Evolutionary conservation across 2,329 filamentous ascomycete genomes (phyloP).

Genomic region (Moelleriella libera): DNA sequence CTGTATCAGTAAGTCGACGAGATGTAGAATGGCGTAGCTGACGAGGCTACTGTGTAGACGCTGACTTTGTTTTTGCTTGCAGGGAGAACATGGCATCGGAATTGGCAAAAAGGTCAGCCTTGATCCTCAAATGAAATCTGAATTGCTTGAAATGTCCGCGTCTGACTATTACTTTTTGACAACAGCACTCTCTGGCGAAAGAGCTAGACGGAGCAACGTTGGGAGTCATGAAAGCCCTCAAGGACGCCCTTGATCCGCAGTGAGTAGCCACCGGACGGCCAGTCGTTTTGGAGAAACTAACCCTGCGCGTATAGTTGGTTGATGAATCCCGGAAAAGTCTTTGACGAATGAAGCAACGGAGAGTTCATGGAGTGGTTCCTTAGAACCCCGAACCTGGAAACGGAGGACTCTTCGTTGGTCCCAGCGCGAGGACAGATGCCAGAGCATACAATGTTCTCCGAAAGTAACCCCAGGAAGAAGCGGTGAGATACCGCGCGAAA

Average conservation of each 20-base stretch:
- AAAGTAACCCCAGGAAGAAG: too few relatives aligned
- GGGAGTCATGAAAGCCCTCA: conserved; percentile 52
- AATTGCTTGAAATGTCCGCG: too few relatives aligned
- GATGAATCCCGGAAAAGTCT: conserved; percentile 57
- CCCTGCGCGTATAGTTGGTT: conserved; percentile 31
- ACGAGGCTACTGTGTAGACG: too few relatives aligned
- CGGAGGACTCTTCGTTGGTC: too few relatives aligned
- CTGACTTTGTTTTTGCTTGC: background rate
- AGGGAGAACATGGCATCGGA: conserved; percentile 56
- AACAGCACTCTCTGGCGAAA: conserved; percentile 36
- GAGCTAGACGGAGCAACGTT: conserved; percentile 51
- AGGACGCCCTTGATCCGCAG: conserved; percentile 46
- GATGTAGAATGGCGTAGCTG: background rate
- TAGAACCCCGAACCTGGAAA: too few relatives aligned
- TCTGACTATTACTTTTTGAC: background rate
- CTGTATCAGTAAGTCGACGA: conserved; percentile 40
- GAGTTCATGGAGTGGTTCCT: too few relatives aligned
- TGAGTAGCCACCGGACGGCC: conserved; percentile 6
- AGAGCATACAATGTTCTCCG: too few relatives aligned
- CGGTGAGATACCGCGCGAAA: too few relatives aligned
- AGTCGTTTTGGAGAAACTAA: background rate
- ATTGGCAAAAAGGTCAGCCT: conserved; percentile 52
- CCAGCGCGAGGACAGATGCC: too few relatives aligned
- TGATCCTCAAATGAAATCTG: conserved; percentile 1
- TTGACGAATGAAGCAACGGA: conserved; percentile 25